phyloP scores from a whole-genome alignment of 2,329 filamentous ascomycete genomes.

The Emydomyces testavorans region DNA sequence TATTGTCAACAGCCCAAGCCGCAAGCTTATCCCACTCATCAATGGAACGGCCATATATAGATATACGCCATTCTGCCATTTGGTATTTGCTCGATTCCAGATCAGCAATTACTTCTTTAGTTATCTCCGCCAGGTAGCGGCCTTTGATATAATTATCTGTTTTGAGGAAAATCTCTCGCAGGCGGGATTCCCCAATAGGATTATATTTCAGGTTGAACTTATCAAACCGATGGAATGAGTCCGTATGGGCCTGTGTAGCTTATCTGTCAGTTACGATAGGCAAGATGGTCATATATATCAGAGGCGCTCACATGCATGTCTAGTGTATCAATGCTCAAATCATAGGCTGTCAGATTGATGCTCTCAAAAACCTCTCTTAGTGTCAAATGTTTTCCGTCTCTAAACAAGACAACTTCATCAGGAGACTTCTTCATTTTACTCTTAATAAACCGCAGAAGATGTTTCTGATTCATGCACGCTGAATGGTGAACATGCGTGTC shows the following conservation, averaged over 20 bases:
- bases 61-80: constrained; percentile 98
- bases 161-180: constrained; percentile 97
- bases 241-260: constrained; percentile 64
- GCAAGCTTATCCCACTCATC: constrained; percentile 98
- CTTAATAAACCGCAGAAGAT: constrained; percentile 95
- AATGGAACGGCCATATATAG: constrained; percentile 82
- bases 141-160: constrained; percentile 97
- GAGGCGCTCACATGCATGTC: constrained; percentile 77
- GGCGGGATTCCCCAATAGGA: constrained; percentile 83
- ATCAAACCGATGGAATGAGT: constrained; percentile 97
- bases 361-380: constrained; percentile 90
- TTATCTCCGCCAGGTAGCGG: constrained; percentile 91
- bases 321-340: constrained; percentile 92
- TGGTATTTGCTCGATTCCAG: constrained; percentile 98
- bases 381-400: constrained; percentile 86
- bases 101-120: constrained; percentile 93
- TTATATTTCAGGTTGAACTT: constrained; percentile 99
- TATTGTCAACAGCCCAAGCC: constrained; percentile 95
- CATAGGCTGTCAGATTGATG: constrained; percentile 94
- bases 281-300: background rate
- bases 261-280: constrained; percentile 11
- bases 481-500: constrained; percentile 99
- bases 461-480: constrained; percentile 99
- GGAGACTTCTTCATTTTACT: constrained; percentile 99
- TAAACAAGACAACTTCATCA: constrained; percentile 81